Evolutionary conservation across 2,329 filamentous ascomycete species (phyloP).

Genomic region (Microdochium bolleyi): DNA sequence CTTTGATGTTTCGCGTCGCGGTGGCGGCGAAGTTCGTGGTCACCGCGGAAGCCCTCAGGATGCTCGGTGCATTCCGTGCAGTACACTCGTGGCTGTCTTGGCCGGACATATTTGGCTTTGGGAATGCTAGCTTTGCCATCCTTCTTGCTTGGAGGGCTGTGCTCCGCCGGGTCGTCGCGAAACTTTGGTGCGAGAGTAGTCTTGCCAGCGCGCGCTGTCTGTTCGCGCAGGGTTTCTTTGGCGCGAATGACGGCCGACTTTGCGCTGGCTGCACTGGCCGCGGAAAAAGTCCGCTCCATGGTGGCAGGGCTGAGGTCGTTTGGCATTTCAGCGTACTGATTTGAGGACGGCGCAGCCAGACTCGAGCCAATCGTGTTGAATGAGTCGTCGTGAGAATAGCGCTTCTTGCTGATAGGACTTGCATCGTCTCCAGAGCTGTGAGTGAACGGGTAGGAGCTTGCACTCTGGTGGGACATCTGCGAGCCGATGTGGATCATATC

Average conservation of each 20-base stretch:
- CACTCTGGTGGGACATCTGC: conserved; percentile 19
- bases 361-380: conserved; percentile 30
- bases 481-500: conserved; percentile 23
- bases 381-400: conserved; percentile 14
- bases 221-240: conserved; percentile 37
- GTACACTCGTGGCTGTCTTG: conserved; percentile 62
- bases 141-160: conserved; percentile 18
- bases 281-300: conserved; percentile 43
- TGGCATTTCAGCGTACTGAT: conserved; percentile 23
- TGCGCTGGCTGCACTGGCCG: conserved; percentile 29
- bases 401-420: conserved; percentile 14
- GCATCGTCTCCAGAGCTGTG: conserved; percentile 14
- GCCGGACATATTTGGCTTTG: conserved; percentile 46
- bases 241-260: conserved; percentile 37
- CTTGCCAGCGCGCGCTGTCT: conserved; percentile 31
- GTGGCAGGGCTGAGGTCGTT: conserved; percentile 17
- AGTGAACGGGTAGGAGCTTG: conserved; percentile 13
- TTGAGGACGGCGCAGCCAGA: conserved; percentile 13
- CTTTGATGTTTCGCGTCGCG: conserved; percentile 55
- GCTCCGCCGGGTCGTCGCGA: conserved; percentile 12
- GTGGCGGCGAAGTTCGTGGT: conserved; percentile 72
- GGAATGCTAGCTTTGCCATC: conserved; percentile 33
- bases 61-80: conserved; percentile 65
- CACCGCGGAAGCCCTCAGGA: conserved; percentile 74
- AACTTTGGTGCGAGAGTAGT: conserved; percentile 38